Conservation (phyloP, 2,329 filamentous ascomycete genomes). For the Exophiala xenobiotica region DNA sequence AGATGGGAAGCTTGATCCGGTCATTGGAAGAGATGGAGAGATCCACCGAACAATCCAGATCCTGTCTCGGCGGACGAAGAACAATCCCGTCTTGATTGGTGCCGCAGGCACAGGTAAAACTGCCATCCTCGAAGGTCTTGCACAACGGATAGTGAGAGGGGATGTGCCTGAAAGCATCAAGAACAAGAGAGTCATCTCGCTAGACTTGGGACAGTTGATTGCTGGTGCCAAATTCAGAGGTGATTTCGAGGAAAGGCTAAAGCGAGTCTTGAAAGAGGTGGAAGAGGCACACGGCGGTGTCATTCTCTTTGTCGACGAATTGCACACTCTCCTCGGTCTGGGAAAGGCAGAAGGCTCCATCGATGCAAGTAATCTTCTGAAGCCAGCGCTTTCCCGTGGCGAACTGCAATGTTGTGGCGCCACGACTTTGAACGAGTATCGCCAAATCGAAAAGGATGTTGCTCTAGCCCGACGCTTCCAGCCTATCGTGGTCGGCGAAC, state of each 20-base stretch:
- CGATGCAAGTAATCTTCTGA: conserved; percentile 91
- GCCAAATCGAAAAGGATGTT: conserved; percentile 92
- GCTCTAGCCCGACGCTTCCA: conserved; percentile 91
- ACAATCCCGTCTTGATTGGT: conserved; percentile 97
- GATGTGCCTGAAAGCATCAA: conserved; percentile 96
- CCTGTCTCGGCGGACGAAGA: conserved; percentile 87
- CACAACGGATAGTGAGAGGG: conserved; percentile 85
- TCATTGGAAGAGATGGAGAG: conserved; percentile 88
- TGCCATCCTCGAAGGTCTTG: conserved; percentile 93
- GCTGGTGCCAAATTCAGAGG: conserved; percentile 94
- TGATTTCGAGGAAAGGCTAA: conserved; percentile 92
- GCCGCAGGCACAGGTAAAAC: conserved; percentile 99
- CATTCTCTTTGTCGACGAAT: conserved; percentile 92
- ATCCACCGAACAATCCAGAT: conserved; percentile 95
- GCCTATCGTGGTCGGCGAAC: conserved; percentile 89
- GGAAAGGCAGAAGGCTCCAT: conserved; percentile 96
- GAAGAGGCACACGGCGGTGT: conserved; percentile 84
- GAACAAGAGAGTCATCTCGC: conserved; percentile 81
- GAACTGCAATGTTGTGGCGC: conserved; percentile 95
- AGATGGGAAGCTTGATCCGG: conserved; percentile 89
- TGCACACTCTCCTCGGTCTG: conserved; percentile 86
- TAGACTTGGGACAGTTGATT: conserved; percentile 90
- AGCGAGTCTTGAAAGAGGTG: conserved; percentile 87
- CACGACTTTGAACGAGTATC: conserved; percentile 89
- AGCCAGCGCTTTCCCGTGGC: conserved; percentile 87